These are phyloP conservation scores for Chaetomium sp. DNA, from an alignment of 2,329 filamentous ascomycete species.

Conservation along the genomic window DNA sequence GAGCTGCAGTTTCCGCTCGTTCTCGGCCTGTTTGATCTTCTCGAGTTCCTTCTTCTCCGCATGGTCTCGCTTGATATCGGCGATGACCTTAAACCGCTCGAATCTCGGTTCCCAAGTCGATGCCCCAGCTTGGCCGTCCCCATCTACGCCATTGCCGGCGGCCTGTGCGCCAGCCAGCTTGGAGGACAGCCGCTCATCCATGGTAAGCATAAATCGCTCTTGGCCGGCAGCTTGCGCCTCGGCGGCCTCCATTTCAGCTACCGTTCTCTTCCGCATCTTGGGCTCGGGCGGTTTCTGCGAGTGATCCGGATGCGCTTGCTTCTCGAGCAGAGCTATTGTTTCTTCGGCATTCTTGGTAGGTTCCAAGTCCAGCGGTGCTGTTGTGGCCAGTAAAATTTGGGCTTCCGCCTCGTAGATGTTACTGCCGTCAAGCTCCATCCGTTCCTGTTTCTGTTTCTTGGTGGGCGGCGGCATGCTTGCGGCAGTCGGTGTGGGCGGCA, in stretches of 20 bases:
- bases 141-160: constrained; percentile 63
- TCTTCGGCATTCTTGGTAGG: constrained; percentile 71
- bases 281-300: constrained; percentile 75
- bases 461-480: constrained; percentile 61
- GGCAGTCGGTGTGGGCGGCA: constrained; percentile 64
- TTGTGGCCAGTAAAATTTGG: constrained; percentile 71
- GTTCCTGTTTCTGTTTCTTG: constrained; percentile 70
- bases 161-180: constrained; percentile 59
- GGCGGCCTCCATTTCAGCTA: constrained; percentile 92
- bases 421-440: constrained; percentile 73
- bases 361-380: constrained; percentile 74
- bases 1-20: constrained; percentile 55
- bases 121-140: constrained; percentile 70
- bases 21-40: constrained; percentile 66
- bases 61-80: constrained; percentile 77
- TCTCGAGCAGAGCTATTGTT: constrained; percentile 70
- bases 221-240: constrained; percentile 87
- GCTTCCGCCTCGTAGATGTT: constrained; percentile 77
- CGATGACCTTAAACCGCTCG: constrained; percentile 87
- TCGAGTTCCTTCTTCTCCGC: constrained; percentile 77
- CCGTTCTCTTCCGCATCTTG: constrained; percentile 88
- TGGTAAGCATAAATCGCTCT: constrained; percentile 88
- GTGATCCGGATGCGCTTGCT: constrained; percentile 76
- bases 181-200: constrained; percentile 78
- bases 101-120: constrained; percentile 83